Evolutionary conservation across 306 rosid species (phyloP).

Genomic region (Vachellia pachyceras): DNA sequence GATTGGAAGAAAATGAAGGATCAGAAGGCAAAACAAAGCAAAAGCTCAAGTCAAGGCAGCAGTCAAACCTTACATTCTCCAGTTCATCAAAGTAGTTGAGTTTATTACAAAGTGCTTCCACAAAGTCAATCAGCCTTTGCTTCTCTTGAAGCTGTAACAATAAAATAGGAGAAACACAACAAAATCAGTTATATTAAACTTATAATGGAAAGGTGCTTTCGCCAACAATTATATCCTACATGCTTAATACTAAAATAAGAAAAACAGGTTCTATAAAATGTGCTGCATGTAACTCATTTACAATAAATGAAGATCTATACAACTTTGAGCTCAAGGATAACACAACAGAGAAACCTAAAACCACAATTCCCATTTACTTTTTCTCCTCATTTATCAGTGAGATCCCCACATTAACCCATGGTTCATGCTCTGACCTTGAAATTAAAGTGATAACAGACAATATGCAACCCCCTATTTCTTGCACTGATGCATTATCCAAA

Average conservation of each 20-base stretch:
- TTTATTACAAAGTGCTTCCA: constrained; percentile 92
- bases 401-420: too few species aligned
- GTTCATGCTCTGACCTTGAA: too few species aligned
- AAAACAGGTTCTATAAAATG: too few species aligned
- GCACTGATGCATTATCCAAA: constrained; percentile 56
- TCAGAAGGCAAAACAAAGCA: constrained; percentile 24
- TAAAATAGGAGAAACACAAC: constrained; percentile 27
- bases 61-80: constrained; percentile 99
- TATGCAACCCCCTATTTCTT: not conserved
- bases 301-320: too few species aligned
- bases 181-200: constrained; percentile 35
- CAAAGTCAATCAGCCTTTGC: constrained; percentile 88
- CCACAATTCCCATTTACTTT: too few species aligned
- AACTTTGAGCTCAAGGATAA: too few species aligned
- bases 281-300: too few species aligned
- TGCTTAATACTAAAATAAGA: too few species aligned
- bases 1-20: not conserved
- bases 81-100: constrained; percentile 97
- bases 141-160: constrained; percentile 82
- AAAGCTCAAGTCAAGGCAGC: constrained; percentile 73
- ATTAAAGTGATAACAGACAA: too few species aligned
- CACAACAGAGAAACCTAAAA: too few species aligned
- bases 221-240: too few species aligned
- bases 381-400: too few species aligned
- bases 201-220: constrained; percentile 20